A percentile compares a stretch with the other conserved stretches of the same genome.
Evolutionary conservation across 352 stramenopile genomes (phyloP).

Genomic region (Phytophthora palmivora): DNA sequence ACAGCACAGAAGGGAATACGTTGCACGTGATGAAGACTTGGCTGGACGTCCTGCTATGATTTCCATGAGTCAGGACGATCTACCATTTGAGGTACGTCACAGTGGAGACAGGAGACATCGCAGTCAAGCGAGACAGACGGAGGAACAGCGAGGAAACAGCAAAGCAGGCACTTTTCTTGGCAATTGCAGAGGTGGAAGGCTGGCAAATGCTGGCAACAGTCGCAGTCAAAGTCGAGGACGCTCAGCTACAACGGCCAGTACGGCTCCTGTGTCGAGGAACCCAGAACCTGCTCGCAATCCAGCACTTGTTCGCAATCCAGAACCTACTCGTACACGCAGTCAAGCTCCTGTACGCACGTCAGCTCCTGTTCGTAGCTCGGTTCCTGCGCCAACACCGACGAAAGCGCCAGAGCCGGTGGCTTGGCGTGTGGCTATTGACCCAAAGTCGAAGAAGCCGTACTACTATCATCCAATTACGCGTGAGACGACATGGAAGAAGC

Average conservation of each 20-base stretch:
- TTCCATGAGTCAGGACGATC: slow-evolving; percentile 37
- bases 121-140: slow-evolving; percentile 13
- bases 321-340: not conserved
- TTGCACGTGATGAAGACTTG: slow-evolving; percentile 22
- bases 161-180: slow-evolving; percentile 7
- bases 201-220: slow-evolving; percentile 17
- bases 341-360: slow-evolving; percentile 8
- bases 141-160: slow-evolving; percentile 32
- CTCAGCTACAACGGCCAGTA: slow-evolving; percentile 6
- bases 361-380: slow-evolving; percentile 15
- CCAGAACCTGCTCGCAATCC: not conserved
- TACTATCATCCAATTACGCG: slow-evolving; percentile 96
- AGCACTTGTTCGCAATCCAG: not conserved
- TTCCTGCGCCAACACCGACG: not conserved
- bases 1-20: slow-evolving; percentile 9
- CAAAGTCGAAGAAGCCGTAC: slow-evolving; percentile 93
- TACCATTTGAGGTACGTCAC: slow-evolving; percentile 27
- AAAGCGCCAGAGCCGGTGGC: slow-evolving; percentile 40
- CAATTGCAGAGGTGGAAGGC: slow-evolving; percentile 17
- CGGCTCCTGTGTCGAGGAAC: not conserved
- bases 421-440: slow-evolving; percentile 83
- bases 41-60: slow-evolving; percentile 41
- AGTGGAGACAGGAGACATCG: slow-evolving; percentile 15
- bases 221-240: slow-evolving; percentile 18
- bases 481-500: slow-evolving; percentile 98